Conservation (phyloP, 2,329 filamentous ascomycete genomes). For the Fusarium sarcochroum region DNA sequence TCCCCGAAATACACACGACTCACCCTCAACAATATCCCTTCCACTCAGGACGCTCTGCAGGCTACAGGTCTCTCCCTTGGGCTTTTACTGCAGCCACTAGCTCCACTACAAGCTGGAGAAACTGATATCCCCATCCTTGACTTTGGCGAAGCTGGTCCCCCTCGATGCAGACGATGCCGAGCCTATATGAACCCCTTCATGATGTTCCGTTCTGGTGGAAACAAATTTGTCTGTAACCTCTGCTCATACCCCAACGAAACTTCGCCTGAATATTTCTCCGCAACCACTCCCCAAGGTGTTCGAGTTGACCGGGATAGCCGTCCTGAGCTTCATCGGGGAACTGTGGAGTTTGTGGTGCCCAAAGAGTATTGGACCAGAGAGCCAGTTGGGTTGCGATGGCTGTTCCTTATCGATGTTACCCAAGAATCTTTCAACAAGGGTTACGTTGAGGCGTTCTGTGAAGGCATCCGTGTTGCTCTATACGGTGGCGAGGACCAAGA, state of each 20-base stretch:
- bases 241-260: conserved; percentile 98
- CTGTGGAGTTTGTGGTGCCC: conserved; percentile 95
- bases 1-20: conserved; percentile 94
- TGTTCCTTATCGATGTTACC: conserved; percentile 94
- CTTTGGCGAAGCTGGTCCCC: conserved; percentile 92
- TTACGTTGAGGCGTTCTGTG: conserved; percentile 90
- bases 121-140: conserved; percentile 91
- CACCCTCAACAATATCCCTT: conserved; percentile 93
- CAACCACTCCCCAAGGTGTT: conserved; percentile 87
- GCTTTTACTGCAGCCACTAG: conserved; percentile 89
- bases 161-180: conserved; percentile 91
- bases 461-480: conserved; percentile 86
- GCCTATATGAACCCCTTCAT: conserved; percentile 99
- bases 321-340: conserved; percentile 90
- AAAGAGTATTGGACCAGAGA: conserved; percentile 99
- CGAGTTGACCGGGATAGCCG: conserved; percentile 90
- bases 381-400: conserved; percentile 86
- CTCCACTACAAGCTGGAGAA: conserved; percentile 86
- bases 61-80: conserved; percentile 89
- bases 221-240: conserved; percentile 98
- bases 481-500: conserved; percentile 76
- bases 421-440: conserved; percentile 93
- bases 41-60: conserved; percentile 82
- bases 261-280: conserved; percentile 90
- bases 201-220: conserved; percentile 94